Evolutionary conservation across 2,329 filamentous ascomycete genomes (phyloP).

Genomic region (Drechslera avenae): DNA sequence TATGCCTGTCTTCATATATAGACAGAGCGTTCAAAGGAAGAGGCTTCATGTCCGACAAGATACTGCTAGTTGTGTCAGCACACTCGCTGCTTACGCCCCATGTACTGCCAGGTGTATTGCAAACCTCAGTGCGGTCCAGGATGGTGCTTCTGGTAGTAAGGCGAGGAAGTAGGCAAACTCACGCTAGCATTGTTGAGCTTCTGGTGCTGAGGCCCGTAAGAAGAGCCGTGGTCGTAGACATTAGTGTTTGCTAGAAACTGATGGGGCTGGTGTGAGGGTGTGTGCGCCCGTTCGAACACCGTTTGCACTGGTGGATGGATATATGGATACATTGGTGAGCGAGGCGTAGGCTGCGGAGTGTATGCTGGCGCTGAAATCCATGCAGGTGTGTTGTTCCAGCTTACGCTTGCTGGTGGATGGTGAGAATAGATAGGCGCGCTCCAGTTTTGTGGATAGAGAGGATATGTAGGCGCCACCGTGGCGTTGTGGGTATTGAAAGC

Average conservation of each 20-base stretch:
- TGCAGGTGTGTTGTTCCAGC: conserved; percentile 25
- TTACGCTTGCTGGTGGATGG: conserved; percentile 16
- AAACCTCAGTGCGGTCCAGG: conserved; percentile 16
- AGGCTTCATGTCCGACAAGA: conserved; percentile 11
- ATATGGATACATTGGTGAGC: conserved; percentile 21
- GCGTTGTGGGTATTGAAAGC: conserved; percentile 19
- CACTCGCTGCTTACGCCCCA: background rate
- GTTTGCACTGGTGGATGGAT: conserved; percentile 15
- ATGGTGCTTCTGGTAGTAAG: conserved; percentile 13
- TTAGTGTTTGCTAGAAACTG: conserved; percentile 15
- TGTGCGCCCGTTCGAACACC: conserved; percentile 19
- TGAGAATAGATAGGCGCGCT: conserved; percentile 22
- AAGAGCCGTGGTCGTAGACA: conserved; percentile 18
- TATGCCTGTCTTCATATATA: conserved; percentile 2
- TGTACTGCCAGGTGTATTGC: conserved; percentile 6
- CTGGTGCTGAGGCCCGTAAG: conserved; percentile 16
- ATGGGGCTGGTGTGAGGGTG: conserved; percentile 17
- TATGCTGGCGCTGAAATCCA: conserved; percentile 27
- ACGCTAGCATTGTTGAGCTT: conserved; percentile 17
- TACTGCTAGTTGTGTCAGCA: conserved; percentile 14
- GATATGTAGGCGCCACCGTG: conserved; percentile 18
- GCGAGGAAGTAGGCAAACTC: conserved; percentile 24
- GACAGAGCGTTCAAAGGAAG: background rate
- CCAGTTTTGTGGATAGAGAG: conserved; percentile 23
- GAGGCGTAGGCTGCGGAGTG: conserved; percentile 7